These are phyloP conservation scores for Scheffersomyces stipitis DNA, from an alignment of 805 yeast species.

Conservation along the genomic window DNA sequence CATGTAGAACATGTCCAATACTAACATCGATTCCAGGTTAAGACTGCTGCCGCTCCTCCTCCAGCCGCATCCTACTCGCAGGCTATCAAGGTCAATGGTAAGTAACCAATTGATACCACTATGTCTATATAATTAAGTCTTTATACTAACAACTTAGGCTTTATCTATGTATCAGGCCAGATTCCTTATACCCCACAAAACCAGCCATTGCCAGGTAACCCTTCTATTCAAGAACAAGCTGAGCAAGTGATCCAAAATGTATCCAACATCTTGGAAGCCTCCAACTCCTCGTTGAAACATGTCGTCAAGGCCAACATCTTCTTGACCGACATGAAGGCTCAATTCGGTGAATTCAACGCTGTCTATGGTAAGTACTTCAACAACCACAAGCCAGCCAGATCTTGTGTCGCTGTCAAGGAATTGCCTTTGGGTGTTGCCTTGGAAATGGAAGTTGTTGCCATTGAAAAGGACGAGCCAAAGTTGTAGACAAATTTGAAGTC, in stretches of 20 bases:
- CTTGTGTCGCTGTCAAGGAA: constrained; percentile 92
- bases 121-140: background rate
- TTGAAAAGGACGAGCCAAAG: constrained; percentile 49
- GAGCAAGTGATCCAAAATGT: constrained; percentile 73
- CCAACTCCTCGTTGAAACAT: constrained; percentile 80
- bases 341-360: constrained; percentile 81
- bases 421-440: constrained; percentile 85
- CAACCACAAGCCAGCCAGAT: constrained; percentile 90
- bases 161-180: constrained; percentile 92
- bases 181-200: constrained; percentile 85
- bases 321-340: constrained; percentile 79
- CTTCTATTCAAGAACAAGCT: constrained; percentile 69
- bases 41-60: constrained; percentile 82
- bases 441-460: constrained; percentile 92
- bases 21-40: too few species aligned
- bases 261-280: constrained; percentile 72
- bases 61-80: constrained; percentile 97
- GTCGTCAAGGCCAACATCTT: constrained; percentile 87
- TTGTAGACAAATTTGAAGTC: too few species aligned
- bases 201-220: constrained; percentile 68
- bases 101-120: constrained; percentile 13
- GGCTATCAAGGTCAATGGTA: constrained; percentile 82
- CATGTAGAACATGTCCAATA: too few species aligned
- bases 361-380: constrained; percentile 79
- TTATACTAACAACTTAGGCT: constrained; percentile 45